A percentile compares a stretch with the other conserved stretches of the same genome.
These are phyloP conservation scores for Tricholoma hemisulphureum DNA, from an alignment of 768 basidiomycete species.

Conservation along the genomic window DNA sequence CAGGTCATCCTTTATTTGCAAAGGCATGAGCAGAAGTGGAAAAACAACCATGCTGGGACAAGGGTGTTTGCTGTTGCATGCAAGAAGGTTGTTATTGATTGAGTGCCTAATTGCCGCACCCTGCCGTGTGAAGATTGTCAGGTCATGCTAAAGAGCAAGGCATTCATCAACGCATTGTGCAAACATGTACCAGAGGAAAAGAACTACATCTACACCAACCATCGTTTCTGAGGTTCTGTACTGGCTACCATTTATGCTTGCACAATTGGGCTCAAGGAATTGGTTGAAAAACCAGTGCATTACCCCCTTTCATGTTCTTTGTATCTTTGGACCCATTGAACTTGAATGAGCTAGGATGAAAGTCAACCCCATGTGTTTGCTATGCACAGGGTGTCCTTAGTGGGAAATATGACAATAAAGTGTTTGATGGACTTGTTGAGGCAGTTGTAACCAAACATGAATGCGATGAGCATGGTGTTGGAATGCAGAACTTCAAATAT, in stretches of 20 bases:
- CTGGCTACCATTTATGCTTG: background rate
- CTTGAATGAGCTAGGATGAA: too few species aligned
- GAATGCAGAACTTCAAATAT: background rate
- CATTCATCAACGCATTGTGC: background rate
- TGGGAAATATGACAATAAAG: background rate
- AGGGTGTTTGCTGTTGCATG: background rate
- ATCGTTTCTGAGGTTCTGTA: background rate
- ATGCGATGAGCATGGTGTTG: background rate
- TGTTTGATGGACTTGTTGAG: background rate
- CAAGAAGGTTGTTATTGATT: background rate
- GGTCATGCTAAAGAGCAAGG: background rate
- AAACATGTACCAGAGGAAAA: background rate
- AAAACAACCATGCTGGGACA: background rate
- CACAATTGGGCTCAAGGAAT: background rate
- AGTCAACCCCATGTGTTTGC: background rate
- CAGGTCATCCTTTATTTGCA: background rate
- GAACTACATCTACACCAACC: constrained; percentile 1
- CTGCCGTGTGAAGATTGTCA: background rate
- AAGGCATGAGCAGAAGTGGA: background rate
- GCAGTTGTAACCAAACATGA: background rate
- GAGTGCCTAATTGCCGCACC: background rate
- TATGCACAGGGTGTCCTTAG: background rate
- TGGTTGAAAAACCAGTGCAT: background rate
- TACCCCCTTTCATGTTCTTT: too few species aligned
- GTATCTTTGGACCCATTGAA: too few species aligned